Conservation (phyloP, 1,284 basidiomycete species). For the Cutaneotrichosporon mucoides region DNA sequence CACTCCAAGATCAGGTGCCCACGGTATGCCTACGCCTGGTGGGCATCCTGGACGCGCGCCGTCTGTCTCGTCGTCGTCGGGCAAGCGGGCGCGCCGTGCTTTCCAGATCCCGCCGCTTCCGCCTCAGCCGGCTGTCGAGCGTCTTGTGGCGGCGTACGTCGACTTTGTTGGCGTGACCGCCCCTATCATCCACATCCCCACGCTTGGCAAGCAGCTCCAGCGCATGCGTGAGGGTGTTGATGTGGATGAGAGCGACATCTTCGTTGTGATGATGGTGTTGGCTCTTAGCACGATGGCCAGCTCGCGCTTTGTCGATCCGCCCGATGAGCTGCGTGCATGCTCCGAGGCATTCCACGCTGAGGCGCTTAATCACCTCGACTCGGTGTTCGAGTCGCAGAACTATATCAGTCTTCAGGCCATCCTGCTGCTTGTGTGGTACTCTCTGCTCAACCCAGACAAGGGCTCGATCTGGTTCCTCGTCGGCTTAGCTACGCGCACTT, state of each 20-base stretch:
- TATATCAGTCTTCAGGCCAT: constrained; percentile 51
- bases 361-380: constrained; percentile 50
- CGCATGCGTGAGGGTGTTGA: constrained; percentile 41
- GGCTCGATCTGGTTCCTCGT: constrained; percentile 51
- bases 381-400: constrained; percentile 47
- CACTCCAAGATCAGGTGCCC: constrained; percentile 22
- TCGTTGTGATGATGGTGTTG: constrained; percentile 51
- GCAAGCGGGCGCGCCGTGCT: constrained; percentile 23
- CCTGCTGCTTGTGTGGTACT: constrained; percentile 49
- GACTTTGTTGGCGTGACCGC: constrained; percentile 50
- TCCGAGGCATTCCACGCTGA: constrained; percentile 51
- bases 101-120: constrained; percentile 48
- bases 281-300: constrained; percentile 51
- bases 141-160: constrained; percentile 50
- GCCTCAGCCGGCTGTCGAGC: constrained; percentile 48
- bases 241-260: constrained; percentile 47
- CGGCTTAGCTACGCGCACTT: constrained; percentile 49
- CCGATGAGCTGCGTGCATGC: constrained; percentile 49
- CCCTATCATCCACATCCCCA: constrained; percentile 51
- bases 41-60: constrained; percentile 8
- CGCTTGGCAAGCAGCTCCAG: constrained; percentile 45
- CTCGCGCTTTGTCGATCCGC: constrained; percentile 49
- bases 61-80: constrained; percentile 12
- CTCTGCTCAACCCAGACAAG: constrained; percentile 49
- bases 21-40: constrained; percentile 8